Base-by-base conservation (phyloP, 2,329 filamentous ascomycete species). In the Fusarium goolgardi region DNA sequence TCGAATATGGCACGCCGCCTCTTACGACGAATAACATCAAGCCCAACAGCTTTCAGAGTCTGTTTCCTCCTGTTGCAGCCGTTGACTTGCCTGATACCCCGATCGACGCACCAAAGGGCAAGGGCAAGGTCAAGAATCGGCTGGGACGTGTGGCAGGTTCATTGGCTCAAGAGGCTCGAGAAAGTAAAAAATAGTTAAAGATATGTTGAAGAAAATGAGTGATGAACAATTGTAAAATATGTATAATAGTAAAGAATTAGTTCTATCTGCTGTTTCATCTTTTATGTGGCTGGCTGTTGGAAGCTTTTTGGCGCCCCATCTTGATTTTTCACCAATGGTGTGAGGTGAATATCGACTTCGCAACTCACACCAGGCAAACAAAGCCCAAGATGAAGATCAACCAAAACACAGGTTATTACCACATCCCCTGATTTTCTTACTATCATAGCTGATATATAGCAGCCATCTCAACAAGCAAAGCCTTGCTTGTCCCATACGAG, bases 401-500 rank as follows among this genome's bases (percentile, higher is more conserved):
- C 63, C 75, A 83, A 57, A 70, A 78, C 35, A 82, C 76, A 53
- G 81, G 84, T 83, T 63, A 71, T 18, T 70, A 47, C 10, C n/a
- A 0, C 11, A 13, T 1, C 12, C 15, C 6, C 5, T 20, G 9
- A 13, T 23, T 11, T 18, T 7, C 13, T 1, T 3, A 18, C 3
- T 11, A 4, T 16, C 1, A 11, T 6, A 1, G 43, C 63, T 58
- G 56, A 53, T 9, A 5, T 0, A 11, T 1, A 18, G 20, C 70
- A 96, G 93, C 90, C 20, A 81, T 96, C 32, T 84, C 86, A 5
- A 91, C 91, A 2, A 79, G 85, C 6, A 83, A 83, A 50, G 82
- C 92, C 44, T 85, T 96, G 20, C 85, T 98, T 12, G 93, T 97
- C 12, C 94, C 94, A 0, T 97, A 97, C 79, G 90, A 90, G 66